Evolutionary conservation across 139 green algal species (phyloP).

Genomic region (Zygnema circumcarinatum): DNA sequence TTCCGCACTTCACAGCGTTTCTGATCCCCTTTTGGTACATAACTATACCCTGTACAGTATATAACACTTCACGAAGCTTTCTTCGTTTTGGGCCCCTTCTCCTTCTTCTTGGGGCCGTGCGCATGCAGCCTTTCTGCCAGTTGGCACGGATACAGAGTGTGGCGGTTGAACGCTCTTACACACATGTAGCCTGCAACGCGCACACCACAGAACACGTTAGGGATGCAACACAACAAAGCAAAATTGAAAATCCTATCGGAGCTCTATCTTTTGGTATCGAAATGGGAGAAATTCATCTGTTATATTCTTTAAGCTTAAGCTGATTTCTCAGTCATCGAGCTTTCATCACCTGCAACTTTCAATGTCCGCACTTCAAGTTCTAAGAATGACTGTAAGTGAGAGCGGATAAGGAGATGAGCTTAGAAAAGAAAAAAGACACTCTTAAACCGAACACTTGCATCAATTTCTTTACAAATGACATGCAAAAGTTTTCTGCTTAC

Average conservation of each 20-base stretch:
- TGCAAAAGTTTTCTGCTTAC: neutral
- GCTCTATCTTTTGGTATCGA: neutral
- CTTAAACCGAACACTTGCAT: neutral
- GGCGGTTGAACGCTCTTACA: conserved; percentile 24
- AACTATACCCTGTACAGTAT: too few species aligned
- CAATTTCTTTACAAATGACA: neutral
- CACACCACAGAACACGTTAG: neutral
- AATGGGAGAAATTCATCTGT: neutral
- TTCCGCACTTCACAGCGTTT: too few species aligned
- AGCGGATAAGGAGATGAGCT: neutral
- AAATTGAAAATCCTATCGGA: neutral
- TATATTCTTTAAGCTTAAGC: neutral
- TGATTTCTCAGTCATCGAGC: neutral
- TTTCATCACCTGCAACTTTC: neutral
- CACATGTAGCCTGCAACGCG: conserved; percentile 34
- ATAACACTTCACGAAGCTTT: too few species aligned
- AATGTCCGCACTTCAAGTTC: neutral
- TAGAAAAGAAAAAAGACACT: neutral
- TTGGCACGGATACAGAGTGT: neutral
- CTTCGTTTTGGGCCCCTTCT: too few species aligned
- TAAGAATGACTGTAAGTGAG: neutral
- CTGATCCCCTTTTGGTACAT: too few species aligned
- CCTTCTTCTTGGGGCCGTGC: too few species aligned
- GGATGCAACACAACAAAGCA: neutral
- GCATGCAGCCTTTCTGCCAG: conserved; percentile 1